Evolutionary conservation across 345 rosid species (phyloP).

Genomic region (Erucastrum elatum): DNA sequence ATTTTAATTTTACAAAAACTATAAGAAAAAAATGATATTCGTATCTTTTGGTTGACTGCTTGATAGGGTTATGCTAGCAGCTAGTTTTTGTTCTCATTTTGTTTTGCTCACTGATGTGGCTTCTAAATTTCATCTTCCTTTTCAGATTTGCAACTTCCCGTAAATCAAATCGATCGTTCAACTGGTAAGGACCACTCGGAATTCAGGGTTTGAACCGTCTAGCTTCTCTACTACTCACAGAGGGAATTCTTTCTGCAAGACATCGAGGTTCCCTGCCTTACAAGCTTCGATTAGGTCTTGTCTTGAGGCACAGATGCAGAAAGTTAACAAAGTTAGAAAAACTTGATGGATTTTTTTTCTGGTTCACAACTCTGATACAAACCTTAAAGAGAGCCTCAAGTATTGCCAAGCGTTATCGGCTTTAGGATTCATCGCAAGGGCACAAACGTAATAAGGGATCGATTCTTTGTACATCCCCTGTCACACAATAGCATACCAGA

Average conservation of each 20-base stretch:
- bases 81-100: neutral
- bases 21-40: too few relatives aligned
- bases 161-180: neutral
- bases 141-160: neutral
- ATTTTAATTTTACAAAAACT: too few relatives aligned
- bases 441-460: conserved; percentile 87
- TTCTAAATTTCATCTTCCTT: neutral
- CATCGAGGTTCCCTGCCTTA: conserved; percentile 86
- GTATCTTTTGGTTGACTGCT: neutral
- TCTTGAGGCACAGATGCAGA: conserved; percentile 76
- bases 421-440: conserved; percentile 98
- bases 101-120: neutral
- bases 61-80: neutral
- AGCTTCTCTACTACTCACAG: conserved; percentile 44
- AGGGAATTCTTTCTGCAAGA: conserved; percentile 87
- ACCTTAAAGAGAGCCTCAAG: conserved; percentile 95
- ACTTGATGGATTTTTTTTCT: neutral
- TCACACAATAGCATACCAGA: neutral
- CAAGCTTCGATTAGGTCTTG: conserved; percentile 87
- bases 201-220: neutral
- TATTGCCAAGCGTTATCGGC: conserved; percentile 99
- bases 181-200: neutral
- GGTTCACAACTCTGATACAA: conserved; percentile 12
- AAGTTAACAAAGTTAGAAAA: neutral
- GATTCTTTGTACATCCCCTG: conserved; percentile 96